Evolutionary conservation across 164 flowering plant genomes (phyloP).

Genomic region (Stephania yunnanensis): DNA sequence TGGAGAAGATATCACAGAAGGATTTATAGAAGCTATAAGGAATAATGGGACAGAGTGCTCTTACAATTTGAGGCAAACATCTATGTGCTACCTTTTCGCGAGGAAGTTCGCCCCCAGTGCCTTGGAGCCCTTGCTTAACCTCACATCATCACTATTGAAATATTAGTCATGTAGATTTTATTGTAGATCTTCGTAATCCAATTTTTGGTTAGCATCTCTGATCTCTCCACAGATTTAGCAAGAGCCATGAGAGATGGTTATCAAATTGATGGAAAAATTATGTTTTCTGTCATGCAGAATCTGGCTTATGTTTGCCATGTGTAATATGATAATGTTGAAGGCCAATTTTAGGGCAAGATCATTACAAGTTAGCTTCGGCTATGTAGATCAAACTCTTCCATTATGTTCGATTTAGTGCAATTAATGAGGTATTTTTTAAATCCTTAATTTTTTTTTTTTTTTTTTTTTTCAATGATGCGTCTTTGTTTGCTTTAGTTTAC

Average conservation of each 20-base stretch:
- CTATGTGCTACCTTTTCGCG: constrained; percentile 33
- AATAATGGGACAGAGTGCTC: constrained; percentile 54
- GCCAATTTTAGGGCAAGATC: neutral
- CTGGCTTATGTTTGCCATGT: neutral
- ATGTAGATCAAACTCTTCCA: too few species aligned
- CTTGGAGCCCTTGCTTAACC: constrained; percentile 34
- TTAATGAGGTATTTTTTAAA: too few species aligned
- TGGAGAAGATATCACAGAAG: constrained; percentile 45
- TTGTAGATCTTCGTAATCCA: neutral
- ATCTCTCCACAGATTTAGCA: neutral
- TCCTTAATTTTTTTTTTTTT: too few species aligned
- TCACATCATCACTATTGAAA: constrained; percentile 26
- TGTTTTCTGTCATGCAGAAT: neutral
- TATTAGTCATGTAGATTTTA: constrained; percentile 16
- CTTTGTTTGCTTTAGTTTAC: too few species aligned
- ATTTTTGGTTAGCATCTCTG: neutral
- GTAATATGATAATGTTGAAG: neutral
- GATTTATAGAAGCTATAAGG: constrained; percentile 46
- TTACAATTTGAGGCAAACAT: constrained; percentile 40
- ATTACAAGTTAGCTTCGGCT: neutral
- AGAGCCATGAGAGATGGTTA: neutral
- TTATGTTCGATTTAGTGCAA: too few species aligned
- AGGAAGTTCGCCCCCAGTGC: constrained; percentile 38
- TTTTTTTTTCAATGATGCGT: too few species aligned
- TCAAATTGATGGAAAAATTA: neutral